Percentiles rank a stretch among this genome's conserved stretches.
These are phyloP conservation scores for Solanum pennellii DNA, from an alignment of 257 asterid species.

Conservation along the genomic window DNA sequence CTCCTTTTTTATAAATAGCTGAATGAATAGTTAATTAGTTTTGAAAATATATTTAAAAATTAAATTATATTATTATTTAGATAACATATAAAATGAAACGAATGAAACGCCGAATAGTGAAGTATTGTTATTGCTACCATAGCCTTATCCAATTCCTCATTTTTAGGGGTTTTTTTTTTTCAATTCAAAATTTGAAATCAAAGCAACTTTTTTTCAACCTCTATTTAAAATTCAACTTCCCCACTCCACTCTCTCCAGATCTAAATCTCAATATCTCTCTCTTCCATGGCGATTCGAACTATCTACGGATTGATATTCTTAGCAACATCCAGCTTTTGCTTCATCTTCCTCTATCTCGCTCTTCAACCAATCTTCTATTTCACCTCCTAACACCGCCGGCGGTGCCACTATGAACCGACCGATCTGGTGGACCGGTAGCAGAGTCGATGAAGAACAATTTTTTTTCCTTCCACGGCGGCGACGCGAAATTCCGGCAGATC, in stretches of 20 bases:
- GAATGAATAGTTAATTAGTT: no score
- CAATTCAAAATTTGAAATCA: not conserved
- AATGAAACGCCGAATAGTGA: accelerated
- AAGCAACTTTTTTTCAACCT: not conserved
- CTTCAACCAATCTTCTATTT: conserved; percentile 55
- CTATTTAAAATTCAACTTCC: not conserved
- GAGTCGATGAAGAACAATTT: not conserved
- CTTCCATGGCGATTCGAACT: conserved; percentile 22
- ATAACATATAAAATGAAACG: no score
- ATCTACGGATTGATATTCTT: conserved; percentile 39
- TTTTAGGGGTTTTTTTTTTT: not conserved
- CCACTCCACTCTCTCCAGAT: not conserved
- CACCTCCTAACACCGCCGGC: conserved; percentile 16
- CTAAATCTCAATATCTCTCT: not conserved
- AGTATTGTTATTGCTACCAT: no score
- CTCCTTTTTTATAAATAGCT: no score
- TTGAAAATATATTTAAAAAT: no score
- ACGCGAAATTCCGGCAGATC: not conserved
- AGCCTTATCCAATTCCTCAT: not conserved
- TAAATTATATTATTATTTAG: no score
- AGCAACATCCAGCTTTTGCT: conserved; percentile 34
- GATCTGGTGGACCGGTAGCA: not conserved
- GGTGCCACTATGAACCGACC: not conserved
- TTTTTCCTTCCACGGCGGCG: not conserved
- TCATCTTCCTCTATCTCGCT: conserved; percentile 33